Evolutionary conservation across 1,284 basidiomycete species (phyloP).

Genomic region (Austroboletus rostrupii): DNA sequence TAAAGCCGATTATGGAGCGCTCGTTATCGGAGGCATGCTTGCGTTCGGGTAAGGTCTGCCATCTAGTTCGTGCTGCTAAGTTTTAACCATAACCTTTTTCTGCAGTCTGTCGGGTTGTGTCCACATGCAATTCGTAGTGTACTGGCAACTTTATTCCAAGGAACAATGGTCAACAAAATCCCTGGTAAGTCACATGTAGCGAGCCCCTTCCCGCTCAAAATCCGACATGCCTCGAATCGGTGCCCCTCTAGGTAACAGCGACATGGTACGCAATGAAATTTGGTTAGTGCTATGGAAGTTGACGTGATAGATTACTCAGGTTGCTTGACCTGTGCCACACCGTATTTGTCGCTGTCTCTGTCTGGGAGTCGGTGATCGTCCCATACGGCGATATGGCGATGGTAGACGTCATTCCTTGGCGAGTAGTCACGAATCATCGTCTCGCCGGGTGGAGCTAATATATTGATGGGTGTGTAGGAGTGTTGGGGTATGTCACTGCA

Average conservation of each 20-base stretch:
- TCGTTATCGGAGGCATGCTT: constrained; percentile 24
- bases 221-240: background rate
- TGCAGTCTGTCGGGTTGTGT: constrained; percentile 26
- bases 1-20: constrained; percentile 14
- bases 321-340: constrained; percentile 24
- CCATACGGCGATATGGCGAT: constrained; percentile 14
- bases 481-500: constrained; percentile 17
- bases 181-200: constrained; percentile 12
- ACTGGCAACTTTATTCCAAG: constrained; percentile 15
- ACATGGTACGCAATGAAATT: constrained; percentile 16
- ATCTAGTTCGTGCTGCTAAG: background rate
- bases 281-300: background rate
- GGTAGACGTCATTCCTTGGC: constrained; percentile 23
- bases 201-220: background rate
- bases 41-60: constrained; percentile 20
- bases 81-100: background rate
- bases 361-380: constrained; percentile 23
- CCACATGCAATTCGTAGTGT: constrained; percentile 25
- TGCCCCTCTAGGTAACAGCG: constrained; percentile 13
- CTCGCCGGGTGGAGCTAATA: background rate
- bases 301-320: constrained; percentile 8
- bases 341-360: constrained; percentile 16
- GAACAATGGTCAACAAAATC: constrained; percentile 17
- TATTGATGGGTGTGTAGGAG: constrained; percentile 14
- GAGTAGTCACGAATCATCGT: background rate